Percentiles rank a stretch among this genome's conserved stretches.
These are phyloP conservation scores for Bremia lactucae DNA, from an alignment of 352 stramenopile genomes.

Conservation along the genomic window DNA sequence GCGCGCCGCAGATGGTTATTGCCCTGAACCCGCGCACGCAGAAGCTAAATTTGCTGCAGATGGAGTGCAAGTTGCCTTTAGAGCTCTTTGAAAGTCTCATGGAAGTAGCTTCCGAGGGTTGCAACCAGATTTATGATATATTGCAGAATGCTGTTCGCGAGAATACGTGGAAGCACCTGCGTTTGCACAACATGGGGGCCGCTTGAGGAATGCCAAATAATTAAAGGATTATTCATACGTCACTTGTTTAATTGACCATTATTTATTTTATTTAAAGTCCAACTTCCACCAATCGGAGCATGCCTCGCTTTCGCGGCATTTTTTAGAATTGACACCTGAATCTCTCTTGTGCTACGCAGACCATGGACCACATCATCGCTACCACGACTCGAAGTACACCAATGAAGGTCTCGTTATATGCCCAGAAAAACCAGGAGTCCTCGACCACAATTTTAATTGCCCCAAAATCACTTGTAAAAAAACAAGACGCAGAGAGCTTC, in stretches of 20 bases:
- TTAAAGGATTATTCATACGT: too few species aligned
- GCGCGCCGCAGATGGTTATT: constrained; percentile 79
- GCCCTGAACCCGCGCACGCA: constrained; percentile 82
- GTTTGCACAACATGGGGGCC: constrained; percentile 31
- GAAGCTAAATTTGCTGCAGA: constrained; percentile 83
- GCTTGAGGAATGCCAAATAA: constrained; percentile 21
- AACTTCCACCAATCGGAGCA: constrained; percentile 16
- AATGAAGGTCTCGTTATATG: background rate
- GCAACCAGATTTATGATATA: constrained; percentile 78
- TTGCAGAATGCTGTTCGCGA: constrained; percentile 80
- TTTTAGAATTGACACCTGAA: constrained; percentile 19
- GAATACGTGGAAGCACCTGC: constrained; percentile 72
- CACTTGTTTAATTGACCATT: too few species aligned
- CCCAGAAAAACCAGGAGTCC: constrained; percentile 30
- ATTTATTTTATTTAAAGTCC: too few species aligned
- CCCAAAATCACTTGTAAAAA: constrained; percentile 9
- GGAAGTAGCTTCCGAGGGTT: constrained; percentile 63
- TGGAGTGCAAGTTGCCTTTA: constrained; percentile 85
- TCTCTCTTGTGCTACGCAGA: constrained; percentile 1
- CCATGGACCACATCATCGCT: constrained; percentile 14
- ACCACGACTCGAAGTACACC: background rate
- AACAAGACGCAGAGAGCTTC: background rate
- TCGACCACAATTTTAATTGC: constrained; percentile 1
- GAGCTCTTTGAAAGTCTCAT: constrained; percentile 85
- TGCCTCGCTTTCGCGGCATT: constrained; percentile 13